These are phyloP conservation scores for Candida glucosophila DNA, from an alignment of 1,139 yeast species.

Conservation along the genomic window DNA sequence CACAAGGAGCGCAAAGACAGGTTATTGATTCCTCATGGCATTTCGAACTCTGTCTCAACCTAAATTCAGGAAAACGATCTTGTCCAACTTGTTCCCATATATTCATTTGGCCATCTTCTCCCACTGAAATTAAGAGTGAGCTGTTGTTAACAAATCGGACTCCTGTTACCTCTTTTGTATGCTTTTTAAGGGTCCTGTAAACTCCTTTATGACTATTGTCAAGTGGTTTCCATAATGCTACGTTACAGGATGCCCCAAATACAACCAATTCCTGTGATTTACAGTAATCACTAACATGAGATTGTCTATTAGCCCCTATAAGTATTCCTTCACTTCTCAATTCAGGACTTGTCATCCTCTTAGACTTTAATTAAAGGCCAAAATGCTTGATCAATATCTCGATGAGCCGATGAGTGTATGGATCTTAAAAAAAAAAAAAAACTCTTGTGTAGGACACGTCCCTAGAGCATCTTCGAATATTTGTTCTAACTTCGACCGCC, in stretches of 20 bases:
- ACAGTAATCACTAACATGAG: slow-evolving; percentile 56
- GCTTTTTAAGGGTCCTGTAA: slow-evolving; percentile 47
- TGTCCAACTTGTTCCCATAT: slow-evolving; percentile 57
- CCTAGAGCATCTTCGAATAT: no score
- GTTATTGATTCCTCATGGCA: slow-evolving; percentile 43
- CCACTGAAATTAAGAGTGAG: slow-evolving; percentile 46
- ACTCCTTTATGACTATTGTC: slow-evolving; percentile 36
- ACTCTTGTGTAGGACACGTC: no score
- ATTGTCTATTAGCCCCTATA: slow-evolving; percentile 73
- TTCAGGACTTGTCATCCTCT: no score
- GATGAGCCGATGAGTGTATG: no score
- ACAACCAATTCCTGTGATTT: slow-evolving; percentile 40
- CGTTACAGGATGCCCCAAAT: slow-evolving; percentile 65
- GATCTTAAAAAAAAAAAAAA: no score
- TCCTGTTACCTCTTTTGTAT: slow-evolving; percentile 47
- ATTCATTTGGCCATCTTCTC: slow-evolving; percentile 55
- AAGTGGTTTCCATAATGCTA: slow-evolving; percentile 70
- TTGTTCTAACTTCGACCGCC: no score
- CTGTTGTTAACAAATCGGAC: slow-evolving; percentile 47
- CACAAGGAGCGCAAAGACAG: slow-evolving; percentile 30
- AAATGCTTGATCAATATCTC: no score
- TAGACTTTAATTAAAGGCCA: no score
- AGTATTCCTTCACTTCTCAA: slow-evolving; percentile 62
- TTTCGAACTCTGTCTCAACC: slow-evolving; percentile 25
- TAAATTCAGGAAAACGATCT: slow-evolving; percentile 8